Evolutionary conservation across 345 rosid species (phyloP).

Genomic region (Punica granatum): DNA sequence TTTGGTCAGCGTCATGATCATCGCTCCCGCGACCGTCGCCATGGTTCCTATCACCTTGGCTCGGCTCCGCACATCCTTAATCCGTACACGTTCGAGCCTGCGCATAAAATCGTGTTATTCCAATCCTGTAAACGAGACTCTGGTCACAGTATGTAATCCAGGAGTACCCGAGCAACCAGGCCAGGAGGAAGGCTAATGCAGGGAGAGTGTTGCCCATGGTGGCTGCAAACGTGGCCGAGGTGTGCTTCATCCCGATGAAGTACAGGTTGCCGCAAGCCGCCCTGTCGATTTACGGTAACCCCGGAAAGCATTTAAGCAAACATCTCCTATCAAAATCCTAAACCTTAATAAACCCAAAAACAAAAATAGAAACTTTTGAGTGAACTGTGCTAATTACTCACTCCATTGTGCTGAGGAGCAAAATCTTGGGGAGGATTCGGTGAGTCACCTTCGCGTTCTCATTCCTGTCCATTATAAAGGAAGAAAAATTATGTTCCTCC

Average conservation of each 20-base stretch:
- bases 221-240: constrained; percentile 65
- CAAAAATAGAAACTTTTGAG: neutral
- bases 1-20: constrained; percentile 37
- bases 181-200: constrained; percentile 56
- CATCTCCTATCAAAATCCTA: neutral
- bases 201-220: constrained; percentile 67
- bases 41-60: constrained; percentile 36
- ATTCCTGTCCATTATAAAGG: constrained; percentile 2
- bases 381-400: neutral
- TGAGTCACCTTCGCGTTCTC: constrained; percentile 1
- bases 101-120: neutral
- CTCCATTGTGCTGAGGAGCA: constrained; percentile 10
- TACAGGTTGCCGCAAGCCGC: constrained; percentile 38
- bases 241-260: constrained; percentile 60
- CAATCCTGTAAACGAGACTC: neutral
- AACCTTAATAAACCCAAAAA: neutral
- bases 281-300: constrained; percentile 12
- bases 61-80: constrained; percentile 24
- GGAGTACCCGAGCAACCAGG: constrained; percentile 43
- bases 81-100: constrained; percentile 35
- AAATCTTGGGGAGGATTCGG: constrained; percentile 1
- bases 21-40: constrained; percentile 43
- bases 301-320: neutral
- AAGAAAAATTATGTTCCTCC: neutral
- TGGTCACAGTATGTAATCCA: neutral